Percentiles rank a stretch among this genome's conserved stretches.
These are phyloP conservation scores for Holtermanniella nyarrowii DNA, from an alignment of 768 basidiomycete genomes.

Conservation along the genomic window DNA sequence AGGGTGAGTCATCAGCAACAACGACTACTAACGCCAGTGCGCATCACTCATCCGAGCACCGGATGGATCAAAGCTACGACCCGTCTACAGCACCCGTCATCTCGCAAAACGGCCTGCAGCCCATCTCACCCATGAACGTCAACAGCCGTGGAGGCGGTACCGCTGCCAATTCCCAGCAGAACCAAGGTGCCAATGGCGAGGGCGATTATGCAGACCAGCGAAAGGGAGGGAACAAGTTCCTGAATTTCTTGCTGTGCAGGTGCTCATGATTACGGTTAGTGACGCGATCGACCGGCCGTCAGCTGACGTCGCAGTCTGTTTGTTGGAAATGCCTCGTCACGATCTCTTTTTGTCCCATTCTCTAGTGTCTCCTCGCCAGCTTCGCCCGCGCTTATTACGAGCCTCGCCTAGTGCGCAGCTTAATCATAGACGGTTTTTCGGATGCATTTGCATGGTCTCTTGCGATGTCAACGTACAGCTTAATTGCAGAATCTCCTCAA, in stretches of 20 bases:
- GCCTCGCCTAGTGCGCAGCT: no score
- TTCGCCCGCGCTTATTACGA: no score
- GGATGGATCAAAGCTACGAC: constrained; percentile 28
- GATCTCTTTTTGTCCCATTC: no score
- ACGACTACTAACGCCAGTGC: no score
- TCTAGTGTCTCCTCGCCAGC: no score
- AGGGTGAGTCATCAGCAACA: no score
- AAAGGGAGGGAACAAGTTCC: constrained; percentile 33
- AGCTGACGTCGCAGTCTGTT: no score
- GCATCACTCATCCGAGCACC: constrained; percentile 12
- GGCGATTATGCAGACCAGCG: constrained; percentile 26
- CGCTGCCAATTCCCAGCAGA: constrained; percentile 24
- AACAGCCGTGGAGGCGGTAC: constrained; percentile 28
- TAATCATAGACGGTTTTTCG: no score
- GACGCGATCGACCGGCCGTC: constrained; percentile 2
- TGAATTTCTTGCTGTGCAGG: constrained; percentile 32
- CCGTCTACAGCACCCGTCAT: constrained; percentile 29
- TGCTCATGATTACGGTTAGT: constrained; percentile 20
- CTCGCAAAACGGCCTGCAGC: constrained; percentile 29
- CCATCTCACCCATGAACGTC: constrained; percentile 35
- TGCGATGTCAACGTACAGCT: no score
- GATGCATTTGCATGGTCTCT: no score
- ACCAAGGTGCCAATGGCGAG: constrained; percentile 24
- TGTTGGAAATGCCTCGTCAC: no score
- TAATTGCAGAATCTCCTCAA: no score